Evolutionary conservation across 805 yeast species (phyloP).

Genomic region (Zygosaccharomyces bailii): DNA sequence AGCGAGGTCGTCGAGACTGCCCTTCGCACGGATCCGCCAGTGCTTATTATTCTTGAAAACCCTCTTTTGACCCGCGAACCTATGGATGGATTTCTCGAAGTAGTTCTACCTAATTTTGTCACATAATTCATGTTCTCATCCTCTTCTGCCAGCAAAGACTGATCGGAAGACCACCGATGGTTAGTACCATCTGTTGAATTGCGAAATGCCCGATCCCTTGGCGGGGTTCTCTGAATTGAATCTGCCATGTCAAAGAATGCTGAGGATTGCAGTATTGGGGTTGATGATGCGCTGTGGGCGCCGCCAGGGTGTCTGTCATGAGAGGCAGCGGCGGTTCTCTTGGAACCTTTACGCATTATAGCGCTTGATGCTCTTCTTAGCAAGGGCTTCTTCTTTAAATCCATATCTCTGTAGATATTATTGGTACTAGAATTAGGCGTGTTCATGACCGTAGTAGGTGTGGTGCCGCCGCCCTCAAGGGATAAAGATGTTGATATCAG

Average conservation of each 20-base stretch:
- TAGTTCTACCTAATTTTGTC: conserved; percentile 13
- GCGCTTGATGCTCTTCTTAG: conserved; percentile 35
- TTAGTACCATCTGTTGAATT: conserved; percentile 4
- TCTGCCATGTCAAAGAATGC: conserved; percentile 12
- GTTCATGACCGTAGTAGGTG: conserved; percentile 12
- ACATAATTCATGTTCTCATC: conserved; percentile 16
- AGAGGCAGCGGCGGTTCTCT: conserved; percentile 8
- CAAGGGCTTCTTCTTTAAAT: conserved; percentile 24
- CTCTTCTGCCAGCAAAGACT: conserved; percentile 1
- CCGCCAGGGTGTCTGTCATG: not conserved
- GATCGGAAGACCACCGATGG: conserved; percentile 2
- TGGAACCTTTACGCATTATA: conserved; percentile 29
- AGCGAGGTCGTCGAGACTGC: conserved; percentile 16
- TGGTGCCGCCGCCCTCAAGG: conserved; percentile 7
- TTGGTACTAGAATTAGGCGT: conserved; percentile 9
- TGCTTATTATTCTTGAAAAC: conserved; percentile 29
- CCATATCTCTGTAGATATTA: conserved; percentile 9
- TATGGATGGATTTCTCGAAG: conserved; percentile 24
- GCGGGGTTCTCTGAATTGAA: conserved; percentile 10
- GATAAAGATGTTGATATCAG: conserved; percentile 8
- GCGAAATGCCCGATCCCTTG: conserved; percentile 5
- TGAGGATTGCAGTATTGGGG: conserved; percentile 11
- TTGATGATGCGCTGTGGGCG: conserved; percentile 14
- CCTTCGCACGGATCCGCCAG: conserved; percentile 17
- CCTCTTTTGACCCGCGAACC: conserved; percentile 31